Percentiles rank a stretch among this genome's conserved stretches.
Evolutionary conservation across 2,329 filamentous ascomycete species (phyloP).

Genomic region (Teratosphaeria destructans): DNA sequence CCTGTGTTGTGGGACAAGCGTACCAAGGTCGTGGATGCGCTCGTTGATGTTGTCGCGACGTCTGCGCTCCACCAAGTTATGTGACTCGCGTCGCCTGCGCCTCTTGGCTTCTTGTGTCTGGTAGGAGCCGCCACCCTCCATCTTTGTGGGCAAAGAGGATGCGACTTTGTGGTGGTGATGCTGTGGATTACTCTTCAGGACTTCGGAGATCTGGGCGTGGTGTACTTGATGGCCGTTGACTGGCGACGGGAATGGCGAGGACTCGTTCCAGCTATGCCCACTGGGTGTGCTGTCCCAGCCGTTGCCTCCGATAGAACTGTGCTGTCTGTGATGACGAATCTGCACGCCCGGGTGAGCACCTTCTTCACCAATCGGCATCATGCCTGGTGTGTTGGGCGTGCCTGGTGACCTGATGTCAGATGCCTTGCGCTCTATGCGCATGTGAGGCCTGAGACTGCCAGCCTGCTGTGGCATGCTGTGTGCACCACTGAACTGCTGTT

Average conservation of each 20-base stretch:
- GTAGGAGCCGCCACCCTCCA: constrained; percentile 46
- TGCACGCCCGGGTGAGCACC: constrained; percentile 23
- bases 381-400: constrained; percentile 73
- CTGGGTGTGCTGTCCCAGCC: constrained; percentile 79
- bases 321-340: constrained; percentile 45
- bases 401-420: constrained; percentile 70
- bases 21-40: constrained; percentile 90
- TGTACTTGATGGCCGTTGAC: constrained; percentile 52
- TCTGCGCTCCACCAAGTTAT: constrained; percentile 91
- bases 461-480: constrained; percentile 24
- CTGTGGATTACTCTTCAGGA: constrained; percentile 68
- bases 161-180: constrained; percentile 36
- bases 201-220: constrained; percentile 71
- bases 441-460: constrained; percentile 18
- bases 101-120: constrained; percentile 91
- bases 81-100: constrained; percentile 80
- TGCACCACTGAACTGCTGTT: constrained; percentile 32
- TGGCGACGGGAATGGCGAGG: constrained; percentile 85
- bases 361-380: constrained; percentile 61
- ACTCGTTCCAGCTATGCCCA: constrained; percentile 66
- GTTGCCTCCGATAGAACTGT: constrained; percentile 45
- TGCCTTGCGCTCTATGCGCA: constrained; percentile 47
- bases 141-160: constrained; percentile 74
- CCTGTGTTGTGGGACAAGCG: constrained; percentile 81
- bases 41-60: constrained; percentile 98